Evolutionary conservation across 768 basidiomycete species (phyloP), one percentile per base, ranked within the genome.

Genomic region (Mycena polygramma): DNA sequence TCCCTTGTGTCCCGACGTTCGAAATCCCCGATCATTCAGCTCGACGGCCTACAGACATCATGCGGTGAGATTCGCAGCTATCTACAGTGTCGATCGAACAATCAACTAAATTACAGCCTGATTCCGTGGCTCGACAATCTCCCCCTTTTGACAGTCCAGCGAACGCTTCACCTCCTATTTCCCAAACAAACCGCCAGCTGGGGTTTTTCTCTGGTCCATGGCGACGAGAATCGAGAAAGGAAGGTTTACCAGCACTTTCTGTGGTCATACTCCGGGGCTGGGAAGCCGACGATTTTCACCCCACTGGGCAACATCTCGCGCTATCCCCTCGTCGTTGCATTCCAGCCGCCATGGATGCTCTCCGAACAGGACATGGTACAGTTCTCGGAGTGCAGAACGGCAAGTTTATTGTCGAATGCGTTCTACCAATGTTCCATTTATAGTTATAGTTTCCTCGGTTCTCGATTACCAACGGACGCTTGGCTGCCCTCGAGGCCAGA

Each of bases 271-370:
- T 63, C 61, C 4, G 68, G 68, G 15, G 10, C 24, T 0, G 55
- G 41, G 0, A 52, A 19, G 17, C 57, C 68, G 3, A 69, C 37
- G 19, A 48, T 24, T 4, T 63, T 52, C 36, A 68, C 66, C 17
- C 54, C 67, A 24, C 55, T 63, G 2, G 62, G 62, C 0, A 20
- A 58, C 15, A 52, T 63, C 19, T 53, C 68, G 2, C 61, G 61
- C 2, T 45, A 69, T 43, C 61, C 55, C 1, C 26, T 69, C 30
- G 60, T 69, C 2, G 24, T 69, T 30, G 61, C 49, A 2, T 69
- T 69, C 39, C 68, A 69, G 19, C 68, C 68, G 2, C 68, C 68
- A 13, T 69, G 68, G 68, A 58, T 69, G 14, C 55, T 69, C 13
- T 69, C 68, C 5, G 39, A 30, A 7, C 54, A 51, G 19, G 68